Conservation (phyloP, 768 basidiomycete genomes). For the Rhodotorula kratochvilovae region DNA sequence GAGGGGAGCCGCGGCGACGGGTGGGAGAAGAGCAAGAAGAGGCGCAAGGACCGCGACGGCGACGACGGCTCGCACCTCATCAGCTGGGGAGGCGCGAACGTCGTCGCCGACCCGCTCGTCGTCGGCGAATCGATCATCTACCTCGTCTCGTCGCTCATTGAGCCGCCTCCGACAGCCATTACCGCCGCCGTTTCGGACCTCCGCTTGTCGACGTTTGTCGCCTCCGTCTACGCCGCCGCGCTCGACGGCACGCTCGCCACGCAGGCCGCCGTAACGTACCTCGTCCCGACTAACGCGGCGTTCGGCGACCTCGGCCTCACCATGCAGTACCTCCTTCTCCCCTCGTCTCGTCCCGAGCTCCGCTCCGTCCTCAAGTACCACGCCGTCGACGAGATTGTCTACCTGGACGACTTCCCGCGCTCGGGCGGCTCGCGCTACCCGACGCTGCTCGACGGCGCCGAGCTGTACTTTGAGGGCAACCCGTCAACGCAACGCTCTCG, state of each 20-base stretch:
- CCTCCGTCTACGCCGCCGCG: constrained; percentile 78
- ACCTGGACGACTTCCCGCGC: constrained; percentile 53
- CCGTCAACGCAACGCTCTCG: constrained; percentile 15
- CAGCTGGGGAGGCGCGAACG: constrained; percentile 74
- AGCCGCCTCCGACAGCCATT: constrained; percentile 74
- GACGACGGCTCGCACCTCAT: constrained; percentile 53
- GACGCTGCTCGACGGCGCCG: constrained; percentile 73
- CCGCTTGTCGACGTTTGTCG: constrained; percentile 85
- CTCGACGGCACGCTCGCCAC: constrained; percentile 64
- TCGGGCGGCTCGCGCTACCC: constrained; percentile 54
- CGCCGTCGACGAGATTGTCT: constrained; percentile 68
- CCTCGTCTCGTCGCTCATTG: constrained; percentile 74
- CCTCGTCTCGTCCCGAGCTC: constrained; percentile 68
- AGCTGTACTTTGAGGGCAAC: constrained; percentile 63
- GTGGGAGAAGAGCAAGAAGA: constrained; percentile 40
- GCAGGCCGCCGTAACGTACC: constrained; percentile 67
- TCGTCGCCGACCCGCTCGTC: constrained; percentile 74
- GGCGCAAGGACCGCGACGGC: constrained; percentile 39
- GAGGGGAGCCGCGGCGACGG: constrained; percentile 44
- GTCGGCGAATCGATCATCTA: constrained; percentile 79
- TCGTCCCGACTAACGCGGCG: constrained; percentile 84
- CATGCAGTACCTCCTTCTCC: constrained; percentile 74
- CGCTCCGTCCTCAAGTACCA: constrained; percentile 84
- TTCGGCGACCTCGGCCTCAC: constrained; percentile 84
- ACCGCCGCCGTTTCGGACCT: constrained; percentile 66